Conservation (phyloP, 345 rosid genomes). For the Isatis tinctoria region DNA sequence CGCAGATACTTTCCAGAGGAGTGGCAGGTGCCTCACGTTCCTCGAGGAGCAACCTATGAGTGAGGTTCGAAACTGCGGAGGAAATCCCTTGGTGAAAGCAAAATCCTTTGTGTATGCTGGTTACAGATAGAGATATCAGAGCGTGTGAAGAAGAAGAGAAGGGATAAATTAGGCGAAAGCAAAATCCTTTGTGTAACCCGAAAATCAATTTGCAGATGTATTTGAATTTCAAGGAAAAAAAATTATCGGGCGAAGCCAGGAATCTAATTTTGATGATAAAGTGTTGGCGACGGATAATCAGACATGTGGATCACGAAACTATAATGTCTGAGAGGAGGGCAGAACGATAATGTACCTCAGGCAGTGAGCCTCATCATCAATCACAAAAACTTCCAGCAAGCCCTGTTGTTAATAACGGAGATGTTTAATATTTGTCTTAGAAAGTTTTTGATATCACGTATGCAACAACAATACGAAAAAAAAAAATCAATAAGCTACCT, state of each 20-base stretch:
- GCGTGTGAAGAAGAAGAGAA: background rate
- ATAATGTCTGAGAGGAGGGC: background rate
- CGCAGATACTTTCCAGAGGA: constrained; percentile 62
- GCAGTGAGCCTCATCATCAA: constrained; percentile 94
- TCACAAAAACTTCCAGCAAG: constrained; percentile 73
- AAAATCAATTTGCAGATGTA: background rate
- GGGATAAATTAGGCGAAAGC: no score
- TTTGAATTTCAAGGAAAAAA: constrained; percentile 5
- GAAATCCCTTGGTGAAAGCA: constrained; percentile 72
- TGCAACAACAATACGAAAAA: background rate
- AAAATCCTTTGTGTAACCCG: no score
- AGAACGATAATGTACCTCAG: constrained; percentile 55
- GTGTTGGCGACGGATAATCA: background rate
- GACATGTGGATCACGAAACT: background rate
- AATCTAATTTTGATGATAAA: background rate
- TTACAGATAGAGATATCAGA: constrained; percentile 8
- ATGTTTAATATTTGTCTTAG: background rate
- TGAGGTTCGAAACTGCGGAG: constrained; percentile 86
- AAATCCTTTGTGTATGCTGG: constrained; percentile 85
- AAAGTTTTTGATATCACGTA: background rate
- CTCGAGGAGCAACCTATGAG: constrained; percentile 78
- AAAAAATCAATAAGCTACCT: constrained; percentile 41
- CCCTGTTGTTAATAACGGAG: constrained; percentile 41
- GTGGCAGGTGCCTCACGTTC: constrained; percentile 82
- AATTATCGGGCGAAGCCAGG: background rate